phyloP scores from a whole-genome alignment of 495 filamentous ascomycete genomes.

The Hypoxylon lienhwacheense region DNA sequence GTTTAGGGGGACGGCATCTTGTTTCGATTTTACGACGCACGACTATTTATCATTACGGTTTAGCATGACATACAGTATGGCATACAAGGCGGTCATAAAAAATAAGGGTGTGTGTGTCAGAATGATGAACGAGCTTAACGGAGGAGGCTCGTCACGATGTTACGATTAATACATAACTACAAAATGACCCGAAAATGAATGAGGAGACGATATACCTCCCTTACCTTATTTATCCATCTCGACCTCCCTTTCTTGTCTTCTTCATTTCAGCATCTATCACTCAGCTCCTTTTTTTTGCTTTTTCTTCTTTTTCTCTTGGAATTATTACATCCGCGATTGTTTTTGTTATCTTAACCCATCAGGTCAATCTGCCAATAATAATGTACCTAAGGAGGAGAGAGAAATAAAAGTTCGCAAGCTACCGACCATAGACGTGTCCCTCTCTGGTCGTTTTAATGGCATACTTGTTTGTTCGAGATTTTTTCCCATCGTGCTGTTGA shows the following conservation, averaged over 20 bases:
- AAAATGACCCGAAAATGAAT: conserved; percentile 4
- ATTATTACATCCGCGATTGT: too few relatives aligned
- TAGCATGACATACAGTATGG: conserved; percentile 6
- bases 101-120: too few relatives aligned
- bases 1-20: conserved; percentile 6
- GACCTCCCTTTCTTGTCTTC: neutral
- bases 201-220: conserved; percentile 6
- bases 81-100: conserved; percentile 16
- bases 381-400: too few relatives aligned
- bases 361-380: too few relatives aligned
- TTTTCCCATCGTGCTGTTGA: too few relatives aligned
- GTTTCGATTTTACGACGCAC: conserved; percentile 7
- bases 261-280: neutral
- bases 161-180: too few relatives aligned
- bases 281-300: neutral
- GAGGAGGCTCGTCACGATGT: conserved; percentile 20
- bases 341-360: too few relatives aligned
- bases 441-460: too few relatives aligned
- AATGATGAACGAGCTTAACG: conserved; percentile 23
- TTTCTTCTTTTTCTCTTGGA: neutral
- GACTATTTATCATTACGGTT: conserved; percentile 1
- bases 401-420: too few relatives aligned
- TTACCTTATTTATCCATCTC: neutral
- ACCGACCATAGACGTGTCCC: too few relatives aligned
- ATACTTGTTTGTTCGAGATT: too few relatives aligned